phyloP scores from a whole-genome alignment of 2,329 filamentous ascomycete genomes.

The Penicillium sp. region DNA sequence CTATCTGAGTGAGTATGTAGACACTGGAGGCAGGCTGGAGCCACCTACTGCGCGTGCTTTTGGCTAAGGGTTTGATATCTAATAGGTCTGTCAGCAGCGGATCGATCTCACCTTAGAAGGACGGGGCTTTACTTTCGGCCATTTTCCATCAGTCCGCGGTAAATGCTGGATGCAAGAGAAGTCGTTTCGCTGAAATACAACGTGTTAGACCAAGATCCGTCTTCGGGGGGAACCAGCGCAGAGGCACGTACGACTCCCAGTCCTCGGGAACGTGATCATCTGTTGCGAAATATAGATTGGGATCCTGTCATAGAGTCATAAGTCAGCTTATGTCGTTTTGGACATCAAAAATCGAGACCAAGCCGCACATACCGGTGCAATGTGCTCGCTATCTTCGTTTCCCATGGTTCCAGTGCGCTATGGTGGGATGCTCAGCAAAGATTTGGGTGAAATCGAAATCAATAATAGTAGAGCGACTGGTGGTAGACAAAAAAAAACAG shows the following conservation, averaged over 20 bases:
- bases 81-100: conserved; percentile 1
- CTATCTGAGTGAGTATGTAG: neutral
- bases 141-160: conserved; percentile 11
- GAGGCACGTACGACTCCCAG: conserved; percentile 6
- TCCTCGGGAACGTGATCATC: conserved; percentile 1
- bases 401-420: too few species aligned
- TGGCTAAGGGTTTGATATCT: conserved; percentile 6
- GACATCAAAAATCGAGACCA: neutral
- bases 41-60: neutral
- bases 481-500: too few species aligned
- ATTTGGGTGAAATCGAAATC: too few species aligned
- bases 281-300: conserved; percentile 1
- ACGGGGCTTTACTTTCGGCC: conserved; percentile 7
- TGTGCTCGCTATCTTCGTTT: too few species aligned
- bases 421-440: too few species aligned
- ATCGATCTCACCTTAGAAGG: neutral
- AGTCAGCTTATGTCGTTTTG: too few species aligned
- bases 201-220: too few species aligned
- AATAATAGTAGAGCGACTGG: too few species aligned
- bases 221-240: too few species aligned
- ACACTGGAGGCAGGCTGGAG: neutral
- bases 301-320: conserved; percentile 2
- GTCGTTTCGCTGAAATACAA: conserved; percentile 14
- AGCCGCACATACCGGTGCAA: neutral
- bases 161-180: conserved; percentile 7